These are phyloP conservation scores for Craterostigma plantagineum DNA, from an alignment of 257 asterid genomes.

Conservation along the genomic window DNA sequence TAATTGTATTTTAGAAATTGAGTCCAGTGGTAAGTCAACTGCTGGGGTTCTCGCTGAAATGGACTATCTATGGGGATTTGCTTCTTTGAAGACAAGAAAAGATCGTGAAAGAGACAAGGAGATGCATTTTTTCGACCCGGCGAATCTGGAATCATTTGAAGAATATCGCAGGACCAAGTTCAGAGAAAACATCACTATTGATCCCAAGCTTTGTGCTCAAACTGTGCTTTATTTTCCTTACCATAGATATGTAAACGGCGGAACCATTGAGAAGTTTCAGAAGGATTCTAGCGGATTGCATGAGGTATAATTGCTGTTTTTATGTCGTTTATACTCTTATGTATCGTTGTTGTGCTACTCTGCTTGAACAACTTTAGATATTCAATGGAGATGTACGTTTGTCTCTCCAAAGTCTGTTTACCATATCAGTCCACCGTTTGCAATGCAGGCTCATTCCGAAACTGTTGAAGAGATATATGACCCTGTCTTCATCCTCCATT, in stretches of 20 bases:
- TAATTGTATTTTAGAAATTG: slow-evolving; percentile 45
- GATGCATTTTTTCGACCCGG: slow-evolving; percentile 14
- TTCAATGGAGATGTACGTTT: too few relatives aligned
- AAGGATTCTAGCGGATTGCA: slow-evolving; percentile 20
- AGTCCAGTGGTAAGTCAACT: slow-evolving; percentile 31
- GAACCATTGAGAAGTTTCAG: slow-evolving; percentile 16
- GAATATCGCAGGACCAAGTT: slow-evolving; percentile 38
- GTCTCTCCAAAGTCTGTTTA: not conserved
- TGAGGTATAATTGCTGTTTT: slow-evolving; percentile 20
- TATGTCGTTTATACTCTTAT: too few relatives aligned
- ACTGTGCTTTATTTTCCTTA: slow-evolving; percentile 68
- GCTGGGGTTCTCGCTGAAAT: slow-evolving; percentile 38
- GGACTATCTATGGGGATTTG: slow-evolving; percentile 78
- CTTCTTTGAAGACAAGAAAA: slow-evolving; percentile 33
- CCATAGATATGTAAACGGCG: slow-evolving; percentile 22
- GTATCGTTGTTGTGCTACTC: too few relatives aligned
- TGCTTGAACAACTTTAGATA: too few relatives aligned
- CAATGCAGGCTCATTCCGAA: slow-evolving; percentile 24
- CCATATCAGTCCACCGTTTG: not conserved
- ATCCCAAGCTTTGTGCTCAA: slow-evolving; percentile 69
- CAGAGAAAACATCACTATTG: slow-evolving; percentile 67
- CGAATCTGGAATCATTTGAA: slow-evolving; percentile 24
- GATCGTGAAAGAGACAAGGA: slow-evolving; percentile 28
- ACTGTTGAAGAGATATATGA: slow-evolving; percentile 38
- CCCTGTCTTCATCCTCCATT: slow-evolving; percentile 72